Evolutionary conservation across 2,329 filamentous ascomycete genomes (phyloP).

Genomic region (Drechslerella coelobrocha): DNA sequence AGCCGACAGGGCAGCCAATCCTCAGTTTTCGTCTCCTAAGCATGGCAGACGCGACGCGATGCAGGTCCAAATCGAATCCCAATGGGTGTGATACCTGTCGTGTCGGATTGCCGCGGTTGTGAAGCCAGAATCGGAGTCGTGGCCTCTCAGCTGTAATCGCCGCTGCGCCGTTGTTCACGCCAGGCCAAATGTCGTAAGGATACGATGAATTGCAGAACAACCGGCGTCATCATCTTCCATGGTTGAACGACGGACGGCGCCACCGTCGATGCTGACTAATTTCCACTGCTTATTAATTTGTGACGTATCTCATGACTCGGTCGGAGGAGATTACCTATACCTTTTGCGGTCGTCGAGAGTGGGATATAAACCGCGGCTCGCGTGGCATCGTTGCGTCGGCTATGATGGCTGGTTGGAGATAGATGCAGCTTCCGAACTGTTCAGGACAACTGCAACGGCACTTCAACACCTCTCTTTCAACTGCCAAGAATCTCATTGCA

Average conservation of each 20-base stretch:
- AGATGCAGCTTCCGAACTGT: no score
- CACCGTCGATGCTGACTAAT: not conserved
- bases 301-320: not conserved
- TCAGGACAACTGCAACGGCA: no score
- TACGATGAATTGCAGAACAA: no score
- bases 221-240: conserved; percentile 6
- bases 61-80: not conserved
- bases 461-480: no score
- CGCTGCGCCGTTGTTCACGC: no score
- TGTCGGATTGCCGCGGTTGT: not conserved
- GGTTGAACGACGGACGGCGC: no score
- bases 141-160: no score
- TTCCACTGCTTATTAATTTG: not conserved
- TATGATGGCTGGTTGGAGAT: not conserved
- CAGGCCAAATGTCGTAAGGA: conserved; percentile 6
- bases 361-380: not conserved
- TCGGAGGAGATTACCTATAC: not conserved
- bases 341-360: not conserved
- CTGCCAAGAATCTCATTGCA: conserved; percentile 1
- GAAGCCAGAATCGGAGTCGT: not conserved
- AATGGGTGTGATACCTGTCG: not conserved
- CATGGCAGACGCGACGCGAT: not conserved
- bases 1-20: conserved; percentile 20
- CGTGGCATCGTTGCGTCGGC: not conserved
- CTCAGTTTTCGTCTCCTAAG: not conserved